phyloP scores from a whole-genome alignment of 306 rosid species.

The Dalbergia cultrata region DNA sequence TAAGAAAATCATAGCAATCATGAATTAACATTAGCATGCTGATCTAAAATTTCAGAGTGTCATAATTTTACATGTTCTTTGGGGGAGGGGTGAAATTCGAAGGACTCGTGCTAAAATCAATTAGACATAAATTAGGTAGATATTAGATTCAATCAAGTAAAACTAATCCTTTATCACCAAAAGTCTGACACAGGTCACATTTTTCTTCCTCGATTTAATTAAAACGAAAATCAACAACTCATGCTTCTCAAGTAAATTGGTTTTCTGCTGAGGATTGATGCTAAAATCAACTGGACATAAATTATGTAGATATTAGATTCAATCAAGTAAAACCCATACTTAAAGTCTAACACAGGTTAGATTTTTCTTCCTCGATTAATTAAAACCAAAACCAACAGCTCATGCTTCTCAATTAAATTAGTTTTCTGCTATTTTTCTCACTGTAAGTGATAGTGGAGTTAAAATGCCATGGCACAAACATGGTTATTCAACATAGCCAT shows the following conservation, averaged over 20 bases:
- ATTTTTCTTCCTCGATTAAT: constrained; percentile 29
- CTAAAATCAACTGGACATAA: constrained; percentile 11
- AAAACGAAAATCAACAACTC: constrained; percentile 15
- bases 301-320: constrained; percentile 4
- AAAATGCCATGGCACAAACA: background rate
- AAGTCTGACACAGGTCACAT: background rate
- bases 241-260: constrained; percentile 37
- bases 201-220: constrained; percentile 29
- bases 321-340: constrained; percentile 1
- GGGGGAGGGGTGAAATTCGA: constrained; percentile 29
- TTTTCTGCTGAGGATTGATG: background rate
- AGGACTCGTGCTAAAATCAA: background rate
- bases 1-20: constrained; percentile 12
- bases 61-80: background rate
- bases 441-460: constrained; percentile 17
- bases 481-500: background rate
- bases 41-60: constrained; percentile 28
- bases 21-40: constrained; percentile 6
- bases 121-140: constrained; percentile 18
- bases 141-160: background rate
- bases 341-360: background rate
- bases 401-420: constrained; percentile 38
- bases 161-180: constrained; percentile 11
- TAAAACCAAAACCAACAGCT: constrained; percentile 15
- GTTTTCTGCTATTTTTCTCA: background rate